A percentile compares a stretch with the other conserved stretches of the same genome.
phyloP scores from a whole-genome alignment of 768 basidiomycete species.

The Rhodosporidiobolus sp. region DNA sequence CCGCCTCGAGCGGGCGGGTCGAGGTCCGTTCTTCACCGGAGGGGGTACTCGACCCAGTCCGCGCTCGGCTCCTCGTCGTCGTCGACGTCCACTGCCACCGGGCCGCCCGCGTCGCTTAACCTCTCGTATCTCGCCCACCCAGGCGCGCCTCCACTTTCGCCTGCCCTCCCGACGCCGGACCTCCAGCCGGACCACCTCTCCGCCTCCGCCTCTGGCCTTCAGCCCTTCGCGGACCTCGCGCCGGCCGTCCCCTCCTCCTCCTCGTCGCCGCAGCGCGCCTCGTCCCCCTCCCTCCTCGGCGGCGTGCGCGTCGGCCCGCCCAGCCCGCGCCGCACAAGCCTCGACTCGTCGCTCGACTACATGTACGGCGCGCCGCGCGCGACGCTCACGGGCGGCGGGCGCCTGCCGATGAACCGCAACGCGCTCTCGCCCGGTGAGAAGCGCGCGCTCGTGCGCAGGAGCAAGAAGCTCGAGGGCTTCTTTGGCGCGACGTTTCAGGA shows the following conservation, averaged over 20 bases:
- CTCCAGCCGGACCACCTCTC: neutral
- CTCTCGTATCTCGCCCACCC: neutral
- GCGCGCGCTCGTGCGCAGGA: slow-evolving; percentile 24
- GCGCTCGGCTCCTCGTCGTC: neutral
- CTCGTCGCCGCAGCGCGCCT: slow-evolving; percentile 1
- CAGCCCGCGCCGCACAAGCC: neutral
- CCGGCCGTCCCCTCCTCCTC: neutral
- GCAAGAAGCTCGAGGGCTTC: slow-evolving; percentile 36
- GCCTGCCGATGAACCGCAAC: slow-evolving; percentile 18
- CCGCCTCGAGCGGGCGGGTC: neutral
- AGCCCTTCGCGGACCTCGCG: slow-evolving; percentile 7
- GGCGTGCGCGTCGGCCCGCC: neutral
- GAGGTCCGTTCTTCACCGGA: neutral
- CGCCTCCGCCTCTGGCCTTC: neutral
- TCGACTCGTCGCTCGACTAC: slow-evolving; percentile 23
- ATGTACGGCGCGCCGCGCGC: neutral
- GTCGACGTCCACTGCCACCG: too few relatives aligned
- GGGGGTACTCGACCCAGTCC: neutral
- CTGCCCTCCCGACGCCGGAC: neutral
- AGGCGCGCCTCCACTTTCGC: neutral
- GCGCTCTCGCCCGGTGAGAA: slow-evolving; percentile 14
- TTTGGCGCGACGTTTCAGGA: slow-evolving; percentile 30
- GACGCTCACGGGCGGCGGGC: neutral
- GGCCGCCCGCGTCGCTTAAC: neutral
- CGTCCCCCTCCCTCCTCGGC: neutral